A percentile compares a stretch with the other conserved stretches of the same genome.
phyloP scores from a whole-genome alignment of 495 filamentous ascomycete genomes.

The Xylaria castorea region DNA sequence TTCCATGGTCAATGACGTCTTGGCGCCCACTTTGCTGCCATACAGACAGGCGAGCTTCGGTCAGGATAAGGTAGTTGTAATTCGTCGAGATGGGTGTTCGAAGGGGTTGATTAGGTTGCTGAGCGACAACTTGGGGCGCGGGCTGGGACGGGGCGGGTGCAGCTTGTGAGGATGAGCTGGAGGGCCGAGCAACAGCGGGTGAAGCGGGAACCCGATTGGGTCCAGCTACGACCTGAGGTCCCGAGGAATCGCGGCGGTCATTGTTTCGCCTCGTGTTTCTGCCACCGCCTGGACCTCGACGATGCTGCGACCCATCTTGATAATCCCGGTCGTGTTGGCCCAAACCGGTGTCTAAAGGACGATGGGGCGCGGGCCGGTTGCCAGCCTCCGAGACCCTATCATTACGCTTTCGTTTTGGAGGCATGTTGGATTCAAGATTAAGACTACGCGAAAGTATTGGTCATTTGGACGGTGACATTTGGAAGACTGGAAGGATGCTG shows the following conservation, averaged over 20 bases:
- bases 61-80: constrained; percentile 58
- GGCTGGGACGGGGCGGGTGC: constrained; percentile 34
- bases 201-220: constrained; percentile 43
- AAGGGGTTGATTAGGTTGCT: constrained; percentile 30
- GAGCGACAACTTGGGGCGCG: constrained; percentile 33
- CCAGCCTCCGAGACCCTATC: constrained; percentile 54
- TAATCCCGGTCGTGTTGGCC: constrained; percentile 59
- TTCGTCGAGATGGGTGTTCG: constrained; percentile 40
- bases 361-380: constrained; percentile 59
- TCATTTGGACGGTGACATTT: constrained; percentile 35
- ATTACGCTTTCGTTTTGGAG: constrained; percentile 62
- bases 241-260: constrained; percentile 54
- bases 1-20: constrained; percentile 56
- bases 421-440: constrained; percentile 46
- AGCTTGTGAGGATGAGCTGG: constrained; percentile 52
- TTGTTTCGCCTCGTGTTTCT: constrained; percentile 45
- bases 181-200: constrained; percentile 49
- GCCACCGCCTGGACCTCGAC: constrained; percentile 47
- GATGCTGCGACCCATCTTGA: constrained; percentile 42
- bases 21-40: constrained; percentile 59
- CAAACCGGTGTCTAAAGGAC: constrained; percentile 54
- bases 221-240: constrained; percentile 30
- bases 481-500: constrained; percentile 7
- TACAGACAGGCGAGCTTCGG: constrained; percentile 51
- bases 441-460: constrained; percentile 28